Percentiles rank a stretch among this genome's conserved stretches.
Conservation (phyloP, 2,329 filamentous ascomycete genomes). For the Hypoxylon sp. region DNA sequence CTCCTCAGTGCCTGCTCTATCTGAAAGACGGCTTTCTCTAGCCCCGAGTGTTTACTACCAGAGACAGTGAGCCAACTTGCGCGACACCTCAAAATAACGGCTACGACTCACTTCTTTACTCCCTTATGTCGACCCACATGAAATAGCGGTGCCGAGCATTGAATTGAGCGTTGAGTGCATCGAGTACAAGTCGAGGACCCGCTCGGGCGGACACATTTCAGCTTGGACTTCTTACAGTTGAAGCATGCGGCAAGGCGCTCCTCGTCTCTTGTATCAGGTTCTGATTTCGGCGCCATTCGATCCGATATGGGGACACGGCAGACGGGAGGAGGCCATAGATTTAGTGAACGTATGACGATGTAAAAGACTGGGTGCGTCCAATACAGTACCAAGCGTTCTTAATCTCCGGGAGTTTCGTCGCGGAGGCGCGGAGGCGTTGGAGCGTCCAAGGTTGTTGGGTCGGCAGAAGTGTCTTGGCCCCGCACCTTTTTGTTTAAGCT, state of each 20-base stretch:
- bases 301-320: constrained; percentile 46
- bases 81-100: not conserved
- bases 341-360: constrained; percentile 29
- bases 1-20: constrained; percentile 78
- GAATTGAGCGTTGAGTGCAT: constrained; percentile 56
- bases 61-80: constrained; percentile 15
- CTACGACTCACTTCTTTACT: constrained; percentile 76
- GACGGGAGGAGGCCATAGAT: constrained; percentile 42
- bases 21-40: constrained; percentile 81
- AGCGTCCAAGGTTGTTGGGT: constrained; percentile 36
- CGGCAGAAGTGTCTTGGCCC: constrained; percentile 43
- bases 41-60: constrained; percentile 78
- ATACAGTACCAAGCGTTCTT: constrained; percentile 30
- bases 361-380: constrained; percentile 23
- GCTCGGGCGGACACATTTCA: constrained; percentile 54
- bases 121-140: constrained; percentile 81
- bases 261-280: constrained; percentile 48
- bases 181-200: constrained; percentile 53
- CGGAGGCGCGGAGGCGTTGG: constrained; percentile 25
- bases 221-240: constrained; percentile 56
- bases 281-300: constrained; percentile 46
- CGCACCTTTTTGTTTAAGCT: constrained; percentile 34
- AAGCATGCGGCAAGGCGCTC: constrained; percentile 54
- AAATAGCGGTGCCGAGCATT: constrained; percentile 80
- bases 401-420: constrained; percentile 36